Base-by-base conservation (phyloP, 148 eudicot species). In the Silene conica region DNA sequence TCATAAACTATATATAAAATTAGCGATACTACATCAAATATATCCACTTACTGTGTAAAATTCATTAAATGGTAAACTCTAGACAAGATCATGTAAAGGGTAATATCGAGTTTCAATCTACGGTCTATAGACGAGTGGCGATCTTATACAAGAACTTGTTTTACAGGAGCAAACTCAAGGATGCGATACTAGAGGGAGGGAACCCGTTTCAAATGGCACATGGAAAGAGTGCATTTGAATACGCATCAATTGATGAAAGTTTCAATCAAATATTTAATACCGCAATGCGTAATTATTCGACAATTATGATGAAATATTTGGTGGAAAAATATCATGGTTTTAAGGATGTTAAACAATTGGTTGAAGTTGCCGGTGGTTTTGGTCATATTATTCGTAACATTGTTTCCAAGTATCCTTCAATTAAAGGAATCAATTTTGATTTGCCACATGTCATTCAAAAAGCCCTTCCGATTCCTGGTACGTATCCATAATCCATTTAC, bases 291-390 rank as follows among this genome's bases (percentile, higher is more conserved):
- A 45, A 72, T 28, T 31, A 62, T 4, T 57, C 74, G 8, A 34
- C 74, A 3, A 25, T 71, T 6, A 25, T 41, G 23, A 41, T 72
- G 19, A 58, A 72, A 46, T 34, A 72, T n/a, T 20, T 72, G 16
- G 11, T 72, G 5, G 20, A 58, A 0, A 72, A 72, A 46, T 72
- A 72, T 41, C 11, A 56, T 16, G 73, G 73, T 31, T 56, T 71
- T 8, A 22, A 71, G 14, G 23, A 4, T 15, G 20, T 70, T 1
- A 6, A 70, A 26, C 46, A 56, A 26, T 20, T 70, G 12, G 73
- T 70, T 55, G 73, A 70, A n/a, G 63, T 70, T 3, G 73, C 62
- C 3, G 73, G 73, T 25, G 73, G 73, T 55, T 41, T 26, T 70
- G 73, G 73, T 0, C 73, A 70, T 41, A 54, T 43, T 54, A 59